Percentiles rank a stretch among this genome's conserved stretches.
phyloP scores from a whole-genome alignment of 257 asterid genomes.

The Coffea eugenioides region DNA sequence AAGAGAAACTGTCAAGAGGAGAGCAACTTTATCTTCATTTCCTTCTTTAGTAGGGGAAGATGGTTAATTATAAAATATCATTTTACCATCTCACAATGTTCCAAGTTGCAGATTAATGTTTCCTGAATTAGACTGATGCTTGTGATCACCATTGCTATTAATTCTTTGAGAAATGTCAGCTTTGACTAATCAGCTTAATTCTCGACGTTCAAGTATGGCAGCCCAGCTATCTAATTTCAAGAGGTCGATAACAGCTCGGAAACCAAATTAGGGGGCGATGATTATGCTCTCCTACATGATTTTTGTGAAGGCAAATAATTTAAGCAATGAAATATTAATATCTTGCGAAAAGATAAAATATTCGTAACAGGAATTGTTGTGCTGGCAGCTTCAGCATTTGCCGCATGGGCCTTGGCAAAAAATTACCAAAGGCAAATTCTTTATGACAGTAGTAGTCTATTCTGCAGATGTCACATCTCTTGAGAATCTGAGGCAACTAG shows the following conservation, averaged over 20 bases:
- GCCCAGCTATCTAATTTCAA: background rate
- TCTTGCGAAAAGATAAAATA: too few species aligned
- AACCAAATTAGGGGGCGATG: background rate
- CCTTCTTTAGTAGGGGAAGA: background rate
- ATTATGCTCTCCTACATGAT: background rate
- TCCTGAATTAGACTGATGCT: background rate
- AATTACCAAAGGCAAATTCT: background rate
- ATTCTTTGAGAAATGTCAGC: background rate
- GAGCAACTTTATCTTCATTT: background rate
- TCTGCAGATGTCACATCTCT: background rate
- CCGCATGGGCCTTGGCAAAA: background rate
- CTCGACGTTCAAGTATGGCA: background rate
- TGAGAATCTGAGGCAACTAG: slow-evolving; percentile 4
- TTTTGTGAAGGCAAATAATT: background rate
- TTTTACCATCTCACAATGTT: background rate
- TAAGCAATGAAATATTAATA: background rate
- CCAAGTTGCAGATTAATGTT: background rate
- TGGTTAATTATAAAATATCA: background rate
- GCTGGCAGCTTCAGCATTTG: background rate
- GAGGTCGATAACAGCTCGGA: too few species aligned
- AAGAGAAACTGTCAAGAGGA: background rate
- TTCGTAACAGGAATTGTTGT: background rate
- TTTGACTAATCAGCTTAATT: background rate
- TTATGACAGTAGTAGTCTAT: background rate
- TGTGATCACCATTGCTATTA: background rate